A percentile compares a stretch with the other conserved stretches of the same genome.
These are phyloP conservation scores for Chrysopogon serrulatus DNA, from an alignment of 176 grass and related monocot species.

Conservation along the genomic window DNA sequence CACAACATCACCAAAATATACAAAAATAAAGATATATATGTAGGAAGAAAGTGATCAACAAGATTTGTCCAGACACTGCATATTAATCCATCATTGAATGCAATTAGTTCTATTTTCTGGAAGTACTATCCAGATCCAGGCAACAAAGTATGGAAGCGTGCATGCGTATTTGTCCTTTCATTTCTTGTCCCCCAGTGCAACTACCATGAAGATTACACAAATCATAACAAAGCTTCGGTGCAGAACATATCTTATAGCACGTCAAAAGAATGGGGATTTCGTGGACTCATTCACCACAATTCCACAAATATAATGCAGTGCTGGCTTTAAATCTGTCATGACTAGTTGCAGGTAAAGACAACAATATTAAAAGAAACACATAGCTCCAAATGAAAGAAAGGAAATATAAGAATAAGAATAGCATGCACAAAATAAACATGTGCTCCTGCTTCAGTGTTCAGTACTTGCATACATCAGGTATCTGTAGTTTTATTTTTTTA, in stretches of 20 bases:
- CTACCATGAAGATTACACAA: neutral
- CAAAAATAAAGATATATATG: neutral
- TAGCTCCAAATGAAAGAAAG: neutral
- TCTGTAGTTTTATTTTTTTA: too few species aligned
- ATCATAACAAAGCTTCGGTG: slow-evolving; percentile 5
- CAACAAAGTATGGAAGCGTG: neutral
- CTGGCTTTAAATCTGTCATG: neutral
- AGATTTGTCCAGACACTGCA: neutral
- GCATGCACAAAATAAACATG: neutral
- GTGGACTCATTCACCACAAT: neutral
- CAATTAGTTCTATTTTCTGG: neutral
- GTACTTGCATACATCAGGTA: neutral
- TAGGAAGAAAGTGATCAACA: neutral
- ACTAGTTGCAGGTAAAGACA: neutral
- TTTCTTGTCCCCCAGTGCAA: neutral
- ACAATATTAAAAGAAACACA: neutral
- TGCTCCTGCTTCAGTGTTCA: neutral
- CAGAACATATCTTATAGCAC: neutral
- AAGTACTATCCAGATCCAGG: neutral
- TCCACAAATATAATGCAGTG: neutral
- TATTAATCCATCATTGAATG: neutral
- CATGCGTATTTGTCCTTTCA: slow-evolving; percentile 2
- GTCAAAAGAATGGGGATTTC: neutral
- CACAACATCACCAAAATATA: neutral
- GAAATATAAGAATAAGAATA: neutral